Conservation (phyloP, 805 yeast genomes). For the Jamesozyma hellenica region DNA sequence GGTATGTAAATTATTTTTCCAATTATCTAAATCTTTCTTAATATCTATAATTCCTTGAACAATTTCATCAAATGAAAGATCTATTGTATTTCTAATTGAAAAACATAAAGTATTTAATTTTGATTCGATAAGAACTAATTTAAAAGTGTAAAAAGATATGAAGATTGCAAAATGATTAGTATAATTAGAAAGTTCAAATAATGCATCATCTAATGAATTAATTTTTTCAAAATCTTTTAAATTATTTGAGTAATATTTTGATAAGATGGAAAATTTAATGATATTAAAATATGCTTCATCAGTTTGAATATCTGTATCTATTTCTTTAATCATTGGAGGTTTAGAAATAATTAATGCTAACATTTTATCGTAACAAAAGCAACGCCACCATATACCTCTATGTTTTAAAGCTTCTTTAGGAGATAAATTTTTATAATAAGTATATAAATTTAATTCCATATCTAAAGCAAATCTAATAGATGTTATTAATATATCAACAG, state of each 20-base stretch:
- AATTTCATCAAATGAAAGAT: constrained; percentile 16
- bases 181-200: constrained; percentile 11
- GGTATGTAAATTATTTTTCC: constrained; percentile 19
- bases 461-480: constrained; percentile 48
- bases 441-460: constrained; percentile 43
- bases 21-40: constrained; percentile 12
- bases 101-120: constrained; percentile 14
- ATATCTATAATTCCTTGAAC: constrained; percentile 12
- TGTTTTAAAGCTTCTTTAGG: constrained; percentile 32
- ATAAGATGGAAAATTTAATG: constrained; percentile 10
- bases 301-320: constrained; percentile 16
- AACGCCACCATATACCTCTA: constrained; percentile 39
- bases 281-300: constrained; percentile 16
- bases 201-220: constrained; percentile 9
- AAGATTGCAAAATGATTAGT: constrained; percentile 16
- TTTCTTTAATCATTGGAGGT: constrained; percentile 16
- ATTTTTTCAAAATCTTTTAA: constrained; percentile 9
- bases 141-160: constrained; percentile 15
- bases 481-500: constrained; percentile 34
- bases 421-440: constrained; percentile 32
- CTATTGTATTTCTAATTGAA: constrained; percentile 11
- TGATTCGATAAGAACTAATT: constrained; percentile 12
- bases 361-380: constrained; percentile 22
- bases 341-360: constrained; percentile 15
- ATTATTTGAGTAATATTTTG: constrained; percentile 3